Evolutionary conservation across 441 rosid species (phyloP).

Genomic region (Heliophila coronopifolia): DNA sequence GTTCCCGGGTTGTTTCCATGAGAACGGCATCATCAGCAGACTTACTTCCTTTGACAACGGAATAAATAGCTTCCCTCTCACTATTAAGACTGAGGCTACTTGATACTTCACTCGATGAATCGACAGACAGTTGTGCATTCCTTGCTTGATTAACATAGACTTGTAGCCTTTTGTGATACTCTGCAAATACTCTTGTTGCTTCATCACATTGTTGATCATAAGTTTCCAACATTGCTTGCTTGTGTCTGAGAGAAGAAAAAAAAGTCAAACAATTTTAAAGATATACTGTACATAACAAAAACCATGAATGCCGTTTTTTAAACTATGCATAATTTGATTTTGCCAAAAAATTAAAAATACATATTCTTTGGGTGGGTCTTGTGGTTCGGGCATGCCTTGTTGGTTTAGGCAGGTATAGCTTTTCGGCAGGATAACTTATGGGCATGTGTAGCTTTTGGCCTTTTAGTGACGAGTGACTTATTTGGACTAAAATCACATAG

Average conservation of each 20-base stretch:
- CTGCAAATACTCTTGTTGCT: slow-evolving; percentile 81
- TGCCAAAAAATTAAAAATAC: too few species aligned
- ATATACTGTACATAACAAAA: neutral
- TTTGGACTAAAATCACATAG: too few species aligned
- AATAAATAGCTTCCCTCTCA: slow-evolving; percentile 81
- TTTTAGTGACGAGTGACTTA: too few species aligned
- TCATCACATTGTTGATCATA: slow-evolving; percentile 90
- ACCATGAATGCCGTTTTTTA: neutral
- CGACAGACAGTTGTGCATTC: slow-evolving; percentile 57
- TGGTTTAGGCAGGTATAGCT: too few species aligned
- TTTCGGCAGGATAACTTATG: too few species aligned
- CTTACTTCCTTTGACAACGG: slow-evolving; percentile 73
- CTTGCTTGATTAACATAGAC: slow-evolving; percentile 75
- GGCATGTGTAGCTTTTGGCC: too few species aligned
- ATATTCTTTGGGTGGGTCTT: too few species aligned
- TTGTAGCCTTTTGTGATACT: slow-evolving; percentile 73
- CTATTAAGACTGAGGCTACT: slow-evolving; percentile 40
- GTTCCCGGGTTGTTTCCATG: slow-evolving; percentile 72
- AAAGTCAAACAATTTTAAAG: neutral
- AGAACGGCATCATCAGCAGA: slow-evolving; percentile 78
- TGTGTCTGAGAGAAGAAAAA: slow-evolving; percentile 51
- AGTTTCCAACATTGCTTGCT: slow-evolving; percentile 78
- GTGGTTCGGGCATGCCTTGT: too few species aligned
- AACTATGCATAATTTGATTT: too few species aligned
- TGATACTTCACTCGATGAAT: slow-evolving; percentile 48